Evolutionary conservation across 495 filamentous ascomycete genomes (phyloP).

Genomic region (Trichoderma erinaceum): DNA sequence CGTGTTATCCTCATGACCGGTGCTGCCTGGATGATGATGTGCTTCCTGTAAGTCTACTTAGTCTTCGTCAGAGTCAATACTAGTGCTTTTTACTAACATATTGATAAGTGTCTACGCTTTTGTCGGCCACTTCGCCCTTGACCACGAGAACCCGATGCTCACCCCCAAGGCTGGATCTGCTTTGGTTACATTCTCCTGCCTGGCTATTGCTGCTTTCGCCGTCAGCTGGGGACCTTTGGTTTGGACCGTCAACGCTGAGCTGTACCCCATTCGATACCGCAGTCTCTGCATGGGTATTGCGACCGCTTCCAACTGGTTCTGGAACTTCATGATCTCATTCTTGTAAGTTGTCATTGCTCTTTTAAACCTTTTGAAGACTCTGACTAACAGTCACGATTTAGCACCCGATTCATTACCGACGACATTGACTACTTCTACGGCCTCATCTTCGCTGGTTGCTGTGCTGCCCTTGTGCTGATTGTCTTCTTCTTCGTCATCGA

Average conservation of each 20-base stretch:
- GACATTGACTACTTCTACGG: slow-evolving; percentile 76
- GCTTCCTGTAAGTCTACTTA: slow-evolving; percentile 47
- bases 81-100: slow-evolving; percentile 38
- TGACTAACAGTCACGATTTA: background rate
- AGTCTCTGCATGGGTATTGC: slow-evolving; percentile 69
- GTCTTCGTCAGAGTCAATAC: slow-evolving; percentile 41
- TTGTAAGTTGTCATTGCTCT: slow-evolving; percentile 22
- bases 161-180: slow-evolving; percentile 23
- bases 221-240: slow-evolving; percentile 83
- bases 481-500: slow-evolving; percentile 71
- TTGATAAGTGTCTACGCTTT: slow-evolving; percentile 55
- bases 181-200: slow-evolving; percentile 14
- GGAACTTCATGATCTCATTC: slow-evolving; percentile 76
- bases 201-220: slow-evolving; percentile 48
- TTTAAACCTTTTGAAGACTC: background rate
- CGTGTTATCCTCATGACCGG: slow-evolving; percentile 62
- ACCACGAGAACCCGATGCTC: slow-evolving; percentile 25
- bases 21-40: slow-evolving; percentile 59
- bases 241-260: slow-evolving; percentile 74
- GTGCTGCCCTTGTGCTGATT: slow-evolving; percentile 57
- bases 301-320: slow-evolving; percentile 81
- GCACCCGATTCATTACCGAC: slow-evolving; percentile 52
- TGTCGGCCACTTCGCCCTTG: slow-evolving; percentile 52
- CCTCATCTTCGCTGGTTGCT: slow-evolving; percentile 75
- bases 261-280: slow-evolving; percentile 73